Percentiles rank a stretch among this genome's conserved stretches.
Evolutionary conservation across 2,329 filamentous ascomycete genomes (phyloP).

Genomic region (Phyllachora maydis): DNA sequence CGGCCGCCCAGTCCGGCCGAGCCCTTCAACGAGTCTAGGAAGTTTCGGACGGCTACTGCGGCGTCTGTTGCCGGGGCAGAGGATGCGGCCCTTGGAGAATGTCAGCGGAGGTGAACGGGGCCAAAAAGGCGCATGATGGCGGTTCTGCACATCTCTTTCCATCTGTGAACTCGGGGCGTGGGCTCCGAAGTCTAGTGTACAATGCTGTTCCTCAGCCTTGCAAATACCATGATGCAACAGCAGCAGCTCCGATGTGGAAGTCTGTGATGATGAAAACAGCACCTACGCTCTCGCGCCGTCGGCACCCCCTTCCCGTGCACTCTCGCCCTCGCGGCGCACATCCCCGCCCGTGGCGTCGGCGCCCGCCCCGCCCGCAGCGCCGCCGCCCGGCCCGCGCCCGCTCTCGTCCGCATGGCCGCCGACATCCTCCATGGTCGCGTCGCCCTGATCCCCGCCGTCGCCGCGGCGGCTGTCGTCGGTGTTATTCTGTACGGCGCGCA

Average conservation of each 20-base stretch:
- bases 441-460: conserved; percentile 45
- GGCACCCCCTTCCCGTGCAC: conserved; percentile 75
- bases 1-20: conserved; percentile 19
- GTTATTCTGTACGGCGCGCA: conserved; percentile 38
- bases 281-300: conserved; percentile 99
- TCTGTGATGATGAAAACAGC: conserved; percentile 12
- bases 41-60: conserved; percentile 64
- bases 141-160: too few species aligned
- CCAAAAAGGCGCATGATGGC: too few species aligned
- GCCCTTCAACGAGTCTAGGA: conserved; percentile 62
- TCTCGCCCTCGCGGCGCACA: conserved; percentile 73
- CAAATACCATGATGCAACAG: too few species aligned
- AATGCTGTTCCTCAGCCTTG: too few species aligned
- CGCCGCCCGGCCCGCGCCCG: conserved; percentile 33
- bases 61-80: too few species aligned
- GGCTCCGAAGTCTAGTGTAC: too few species aligned
- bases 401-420: too few species aligned
- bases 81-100: too few species aligned
- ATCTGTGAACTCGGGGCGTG: too few species aligned
- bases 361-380: conserved; percentile 66
- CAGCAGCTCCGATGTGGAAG: too few species aligned
- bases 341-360: conserved; percentile 79
- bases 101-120: too few species aligned
- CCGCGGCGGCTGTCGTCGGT: conserved; percentile 34
- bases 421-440: conserved; percentile 63